Evolutionary conservation across 768 basidiomycete species (phyloP), one percentile per base, ranked within the genome.

Genomic region (Gloeopeniophorella convolvens): DNA sequence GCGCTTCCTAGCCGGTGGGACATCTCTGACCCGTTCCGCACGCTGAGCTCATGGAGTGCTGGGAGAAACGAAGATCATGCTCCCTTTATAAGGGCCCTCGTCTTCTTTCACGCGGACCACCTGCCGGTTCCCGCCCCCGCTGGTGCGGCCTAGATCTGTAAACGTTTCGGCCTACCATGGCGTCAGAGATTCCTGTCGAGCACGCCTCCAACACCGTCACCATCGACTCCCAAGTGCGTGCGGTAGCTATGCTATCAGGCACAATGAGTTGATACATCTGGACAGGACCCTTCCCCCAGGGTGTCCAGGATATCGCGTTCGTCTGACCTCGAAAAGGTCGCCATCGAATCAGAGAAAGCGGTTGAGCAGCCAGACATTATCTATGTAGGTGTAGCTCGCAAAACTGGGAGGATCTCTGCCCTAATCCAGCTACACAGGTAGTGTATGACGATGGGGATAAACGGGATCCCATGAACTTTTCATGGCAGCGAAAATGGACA

Each of bases 371-470:
- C 13, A 6, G 41, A 5, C 27, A 18, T 42, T n/a, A 5, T 42
- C 26, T 28, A 28, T 42, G 41, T 42, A 27, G 10, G 12, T 26
- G 28, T 18, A 10, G 16, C 10, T 16, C 13, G n/a, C 5, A 11
- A 6, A 10, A n/a, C 10, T 12, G 26, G 4, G 16, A 16, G 5
- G 11, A 18, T 15, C 24, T 2, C 28, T 11, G 18, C n/a, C 18
- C 15, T 30, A n/a, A 42, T 27, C 11, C 32, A 15, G 36, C 9
- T 8, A 18, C 33, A 16, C 37, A 70, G 69, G 63, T 71, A 23
- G 68, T 69, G 42, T 71, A 62, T 46, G 65, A 66, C 24, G 51
- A 61, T 31, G 61, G 56, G 16, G 70, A 71, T 45, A 57, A 56
- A 16, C 50, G 65, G 20, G 58, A 71, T 51, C 70, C 70, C 2